Evolutionary conservation across 176 grass and related monocot species (phyloP).

Genomic region (Triticum turgidum): DNA sequence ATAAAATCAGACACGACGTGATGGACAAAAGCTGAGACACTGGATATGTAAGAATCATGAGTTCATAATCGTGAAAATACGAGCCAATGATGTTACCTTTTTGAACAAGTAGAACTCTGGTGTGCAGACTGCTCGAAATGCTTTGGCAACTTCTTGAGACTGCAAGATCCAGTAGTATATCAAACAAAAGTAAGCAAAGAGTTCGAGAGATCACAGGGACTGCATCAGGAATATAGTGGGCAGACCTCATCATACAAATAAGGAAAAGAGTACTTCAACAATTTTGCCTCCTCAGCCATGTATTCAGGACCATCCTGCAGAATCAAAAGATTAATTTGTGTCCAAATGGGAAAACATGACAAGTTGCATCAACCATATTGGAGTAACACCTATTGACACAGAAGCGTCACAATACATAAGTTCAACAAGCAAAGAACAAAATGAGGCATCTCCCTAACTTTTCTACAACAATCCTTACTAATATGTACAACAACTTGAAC

Average conservation of each 20-base stretch:
- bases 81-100: slow-evolving; percentile 44
- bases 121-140: slow-evolving; percentile 88
- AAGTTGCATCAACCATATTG: neutral
- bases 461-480: neutral
- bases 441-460: neutral
- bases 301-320: slow-evolving; percentile 71
- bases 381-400: neutral
- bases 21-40: neutral
- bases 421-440: neutral
- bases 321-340: neutral
- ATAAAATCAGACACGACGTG: neutral
- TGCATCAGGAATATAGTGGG: neutral
- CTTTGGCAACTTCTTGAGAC: slow-evolving; percentile 86
- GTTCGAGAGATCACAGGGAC: neutral
- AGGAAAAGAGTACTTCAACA: slow-evolving; percentile 77
- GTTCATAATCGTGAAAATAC: neutral
- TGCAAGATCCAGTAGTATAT: slow-evolving; percentile 24
- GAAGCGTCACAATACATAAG: neutral
- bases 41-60: neutral
- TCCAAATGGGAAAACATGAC: neutral
- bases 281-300: slow-evolving; percentile 78
- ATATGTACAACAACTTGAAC: neutral
- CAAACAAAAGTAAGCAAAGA: neutral
- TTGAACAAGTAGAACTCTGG: slow-evolving; percentile 94
- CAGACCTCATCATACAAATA: slow-evolving; percentile 90